phyloP scores from a whole-genome alignment of 108 stramenopile species.

The Thalassiosira profunda region DNA sequence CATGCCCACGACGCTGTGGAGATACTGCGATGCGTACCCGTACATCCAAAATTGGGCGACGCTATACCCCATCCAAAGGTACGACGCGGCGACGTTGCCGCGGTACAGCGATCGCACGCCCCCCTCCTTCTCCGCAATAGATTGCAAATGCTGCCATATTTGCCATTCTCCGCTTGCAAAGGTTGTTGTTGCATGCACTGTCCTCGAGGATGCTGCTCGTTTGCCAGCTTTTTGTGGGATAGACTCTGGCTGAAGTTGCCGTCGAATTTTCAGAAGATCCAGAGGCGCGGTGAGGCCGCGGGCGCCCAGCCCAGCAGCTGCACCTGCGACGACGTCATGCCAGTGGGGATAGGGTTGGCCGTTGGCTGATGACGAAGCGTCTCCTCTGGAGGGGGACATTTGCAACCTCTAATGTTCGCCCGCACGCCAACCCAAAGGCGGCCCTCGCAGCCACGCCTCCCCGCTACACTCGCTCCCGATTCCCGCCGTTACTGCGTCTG shows the following conservation, averaged over 20 bases:
- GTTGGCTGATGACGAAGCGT: no score
- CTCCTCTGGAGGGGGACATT: no score
- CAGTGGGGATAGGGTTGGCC: constrained; percentile 38
- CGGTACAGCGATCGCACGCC: constrained; percentile 82
- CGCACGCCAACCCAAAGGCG: no score
- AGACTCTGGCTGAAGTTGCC: constrained; percentile 68
- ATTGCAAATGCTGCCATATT: constrained; percentile 9
- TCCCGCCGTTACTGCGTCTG: no score
- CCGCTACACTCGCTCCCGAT: no score
- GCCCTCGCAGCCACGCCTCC: no score
- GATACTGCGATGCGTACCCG: constrained; percentile 41
- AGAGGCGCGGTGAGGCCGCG: constrained; percentile 90
- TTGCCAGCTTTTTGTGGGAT: no score
- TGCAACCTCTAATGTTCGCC: no score
- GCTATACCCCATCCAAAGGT: constrained; percentile 93
- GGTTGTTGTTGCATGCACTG: background rate
- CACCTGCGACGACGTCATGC: constrained; percentile 63
- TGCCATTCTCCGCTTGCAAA: constrained; percentile 32
- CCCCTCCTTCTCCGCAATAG: constrained; percentile 79
- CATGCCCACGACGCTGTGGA: background rate
- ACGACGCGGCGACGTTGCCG: constrained; percentile 93
- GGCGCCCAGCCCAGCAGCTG: constrained; percentile 58
- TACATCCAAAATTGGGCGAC: constrained; percentile 92
- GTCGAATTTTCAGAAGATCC: constrained; percentile 92
- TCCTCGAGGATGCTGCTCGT: background rate